These are phyloP conservation scores for Pleurotus tuoliensis DNA, from an alignment of 768 basidiomycete species.

Conservation along the genomic window DNA sequence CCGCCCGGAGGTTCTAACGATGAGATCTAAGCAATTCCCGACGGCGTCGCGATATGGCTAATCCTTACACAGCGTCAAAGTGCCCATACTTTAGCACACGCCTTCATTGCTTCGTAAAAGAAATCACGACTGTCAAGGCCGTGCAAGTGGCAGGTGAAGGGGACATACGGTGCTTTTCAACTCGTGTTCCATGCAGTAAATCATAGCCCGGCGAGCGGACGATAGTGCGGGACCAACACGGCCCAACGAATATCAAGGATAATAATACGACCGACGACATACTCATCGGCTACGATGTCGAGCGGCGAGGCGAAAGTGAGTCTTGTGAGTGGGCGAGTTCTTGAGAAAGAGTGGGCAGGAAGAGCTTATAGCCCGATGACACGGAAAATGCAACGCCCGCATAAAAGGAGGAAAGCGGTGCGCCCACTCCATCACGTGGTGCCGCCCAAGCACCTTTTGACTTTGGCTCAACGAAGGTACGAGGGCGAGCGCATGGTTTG, in stretches of 20 bases:
- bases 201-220: not conserved
- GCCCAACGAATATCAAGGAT: not conserved
- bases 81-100: not conserved
- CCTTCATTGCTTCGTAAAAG: not conserved
- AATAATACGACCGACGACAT: not conserved
- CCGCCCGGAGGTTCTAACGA: not conserved
- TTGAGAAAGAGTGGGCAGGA: not conserved
- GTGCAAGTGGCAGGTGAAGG: not conserved
- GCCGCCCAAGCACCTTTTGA: not conserved
- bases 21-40: constrained; percentile 6
- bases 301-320: not conserved
- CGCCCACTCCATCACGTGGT: constrained; percentile 6
- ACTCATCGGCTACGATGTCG: not conserved
- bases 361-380: constrained; percentile 4
- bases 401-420: constrained; percentile 7
- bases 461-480: not conserved
- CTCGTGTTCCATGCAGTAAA: not conserved
- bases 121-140: not conserved
- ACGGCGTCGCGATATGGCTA: constrained; percentile 5
- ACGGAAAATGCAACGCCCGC: constrained; percentile 6
- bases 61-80: constrained; percentile 1
- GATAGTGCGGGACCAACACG: not conserved
- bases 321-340: not conserved
- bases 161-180: not conserved
- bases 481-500: not conserved